Percentiles rank a stretch among this genome's conserved stretches.
Conservation (phyloP, 495 filamentous ascomycete genomes). For the Cercophora scortea region DNA sequence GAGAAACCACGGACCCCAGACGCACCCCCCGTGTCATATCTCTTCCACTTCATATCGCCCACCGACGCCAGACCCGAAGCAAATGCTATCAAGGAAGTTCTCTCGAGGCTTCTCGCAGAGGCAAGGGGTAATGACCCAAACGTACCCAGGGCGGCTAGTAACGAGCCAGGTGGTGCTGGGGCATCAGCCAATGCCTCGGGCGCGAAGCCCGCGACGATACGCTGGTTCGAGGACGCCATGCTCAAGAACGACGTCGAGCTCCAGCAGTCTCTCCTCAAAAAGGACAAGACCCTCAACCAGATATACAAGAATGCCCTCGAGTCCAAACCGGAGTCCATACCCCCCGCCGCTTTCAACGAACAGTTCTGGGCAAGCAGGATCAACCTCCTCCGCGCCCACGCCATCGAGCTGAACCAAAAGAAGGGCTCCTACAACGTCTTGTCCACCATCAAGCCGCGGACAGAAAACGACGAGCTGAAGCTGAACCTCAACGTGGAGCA, state of each 20-base stretch:
- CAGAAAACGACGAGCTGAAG: slow-evolving; percentile 67
- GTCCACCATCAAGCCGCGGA: slow-evolving; percentile 75
- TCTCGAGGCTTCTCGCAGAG: slow-evolving; percentile 68
- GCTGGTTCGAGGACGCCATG: slow-evolving; percentile 68
- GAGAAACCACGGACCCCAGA: slow-evolving; percentile 49
- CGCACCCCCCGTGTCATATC: slow-evolving; percentile 55
- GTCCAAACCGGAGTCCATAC: slow-evolving; percentile 74
- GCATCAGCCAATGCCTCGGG: slow-evolving; percentile 39
- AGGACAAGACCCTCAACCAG: slow-evolving; percentile 60
- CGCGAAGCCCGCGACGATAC: slow-evolving; percentile 39
- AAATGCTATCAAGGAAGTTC: slow-evolving; percentile 69
- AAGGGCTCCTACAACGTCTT: slow-evolving; percentile 88
- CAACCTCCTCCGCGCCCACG: slow-evolving; percentile 79
- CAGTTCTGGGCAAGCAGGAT: slow-evolving; percentile 91
- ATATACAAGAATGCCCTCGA: slow-evolving; percentile 74
- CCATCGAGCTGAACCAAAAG: slow-evolving; percentile 77
- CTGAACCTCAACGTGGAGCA: slow-evolving; percentile 87
- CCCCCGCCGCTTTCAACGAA: slow-evolving; percentile 65
- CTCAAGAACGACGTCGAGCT: slow-evolving; percentile 67
- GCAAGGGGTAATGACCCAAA: slow-evolving; percentile 48
- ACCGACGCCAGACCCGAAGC: slow-evolving; percentile 72
- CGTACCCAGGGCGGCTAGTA: slow-evolving; percentile 25
- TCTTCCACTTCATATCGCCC: slow-evolving; percentile 79
- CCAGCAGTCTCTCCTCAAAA: slow-evolving; percentile 77
- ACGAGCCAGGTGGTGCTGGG: slow-evolving; percentile 20